Evolutionary conservation across 75 land plant species (phyloP).

Genomic region (Gnetum montanum): DNA sequence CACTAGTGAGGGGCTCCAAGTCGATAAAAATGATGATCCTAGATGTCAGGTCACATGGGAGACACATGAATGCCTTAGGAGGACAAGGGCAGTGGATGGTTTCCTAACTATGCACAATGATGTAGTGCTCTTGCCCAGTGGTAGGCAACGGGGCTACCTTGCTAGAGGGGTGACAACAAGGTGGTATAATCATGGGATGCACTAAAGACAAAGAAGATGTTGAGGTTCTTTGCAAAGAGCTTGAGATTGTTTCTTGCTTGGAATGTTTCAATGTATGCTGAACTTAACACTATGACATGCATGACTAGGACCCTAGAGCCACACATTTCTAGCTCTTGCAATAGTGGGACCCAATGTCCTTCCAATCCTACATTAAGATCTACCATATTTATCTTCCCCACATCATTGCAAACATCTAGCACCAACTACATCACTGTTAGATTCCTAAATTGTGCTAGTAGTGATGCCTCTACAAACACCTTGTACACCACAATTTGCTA

Average conservation of each 20-base stretch:
- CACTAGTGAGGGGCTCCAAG: conserved; percentile 19
- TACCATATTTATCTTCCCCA: conserved; percentile 47
- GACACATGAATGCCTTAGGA: too few species aligned
- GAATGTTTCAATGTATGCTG: conserved; percentile 19
- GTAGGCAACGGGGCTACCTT: background rate
- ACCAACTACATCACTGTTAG: conserved; percentile 81
- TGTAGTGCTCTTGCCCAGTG: too few species aligned
- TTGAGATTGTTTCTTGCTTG: conserved; percentile 54
- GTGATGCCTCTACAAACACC: conserved; percentile 62
- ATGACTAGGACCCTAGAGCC: conserved; percentile 16
- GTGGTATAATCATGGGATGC: too few species aligned
- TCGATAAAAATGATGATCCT: conserved; percentile 45
- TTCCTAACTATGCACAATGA: too few species aligned
- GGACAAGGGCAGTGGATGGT: too few species aligned
- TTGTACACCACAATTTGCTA: conserved; percentile 54
- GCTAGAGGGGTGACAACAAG: too few species aligned
- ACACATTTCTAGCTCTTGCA: conserved; percentile 50
- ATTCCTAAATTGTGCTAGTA: conserved; percentile 60
- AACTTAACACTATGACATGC: conserved; percentile 54
- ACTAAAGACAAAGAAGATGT: conserved; percentile 33
- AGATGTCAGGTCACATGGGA: conserved; percentile 28
- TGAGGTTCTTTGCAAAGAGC: conserved; percentile 55
- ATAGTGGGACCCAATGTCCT: conserved; percentile 77
- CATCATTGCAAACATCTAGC: conserved; percentile 62
- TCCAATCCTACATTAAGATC: conserved; percentile 82